Base-by-base conservation (phyloP, 2,329 filamentous ascomycete genomes). In the Aspergillus brasiliensis region DNA sequence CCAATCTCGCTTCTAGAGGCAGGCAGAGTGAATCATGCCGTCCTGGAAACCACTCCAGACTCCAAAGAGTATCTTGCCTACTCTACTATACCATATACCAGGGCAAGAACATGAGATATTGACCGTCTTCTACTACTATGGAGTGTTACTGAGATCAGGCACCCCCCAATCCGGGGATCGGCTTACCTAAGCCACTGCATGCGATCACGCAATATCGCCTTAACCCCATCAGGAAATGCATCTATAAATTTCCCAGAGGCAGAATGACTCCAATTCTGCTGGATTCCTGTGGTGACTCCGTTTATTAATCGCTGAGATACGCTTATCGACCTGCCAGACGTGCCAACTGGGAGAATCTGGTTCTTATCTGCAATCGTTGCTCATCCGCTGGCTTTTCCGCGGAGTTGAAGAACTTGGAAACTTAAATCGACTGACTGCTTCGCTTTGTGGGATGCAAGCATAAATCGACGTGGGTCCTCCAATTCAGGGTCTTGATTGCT, bases 131-230 rank as follows among this genome's bases (percentile, higher is more conserved):
- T 31, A 10, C 28, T 31, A 31, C 10, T 31, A 31, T 10, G 10
- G 8, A 31, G 10, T 31, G 10, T 31, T 31, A 31, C 31, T 15
- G 31, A 34, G 4, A 34, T 34, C 11, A 34, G 31, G 31, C 31
- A 34, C 11, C 31, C 2, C 38, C 52, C 38, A 55, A 54, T 54
- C 37, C 52, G 25, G 52, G 19, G 40, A 42, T 25, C 17, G 23
- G 58, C 47, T 68, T 68, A 69, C 49, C 56, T 69, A 68, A 69
- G 64, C 64, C 34, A 23, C 8, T 15, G 23, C 27, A 13, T 42
- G 21, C 58, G 58, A 73, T 69, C 70, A 72, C 71, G 71, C 70
- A 67, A 71, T 71, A 67, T 65, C 57, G 63, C 60, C 52, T 66
- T 73, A 71, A 67, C 71, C 65, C 58, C 65, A 62, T 72, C 62